Evolutionary conservation across 1,284 basidiomycete genomes (phyloP), one percentile per base, ranked within the genome.

Genomic region (Uromyces viciae-fabae): DNA sequence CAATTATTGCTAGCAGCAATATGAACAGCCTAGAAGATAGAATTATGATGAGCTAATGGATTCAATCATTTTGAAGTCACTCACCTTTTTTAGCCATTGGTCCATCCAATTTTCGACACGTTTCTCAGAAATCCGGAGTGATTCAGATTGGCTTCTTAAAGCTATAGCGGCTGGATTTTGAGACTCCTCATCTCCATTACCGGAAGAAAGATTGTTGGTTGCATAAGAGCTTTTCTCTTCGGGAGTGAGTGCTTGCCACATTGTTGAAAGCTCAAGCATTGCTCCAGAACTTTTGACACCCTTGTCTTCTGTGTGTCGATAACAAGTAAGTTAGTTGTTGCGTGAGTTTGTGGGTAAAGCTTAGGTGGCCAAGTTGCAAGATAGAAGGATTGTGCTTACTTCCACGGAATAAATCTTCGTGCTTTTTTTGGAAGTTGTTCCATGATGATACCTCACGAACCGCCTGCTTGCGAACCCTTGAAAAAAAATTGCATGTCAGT

Each of bases 81-180:
- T 3, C 33, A 46, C 66, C 22, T 46, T 68, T 38, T 68, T 68
- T 38, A 28, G 66, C 66, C 66, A 68, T 1, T 3, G 7, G 8
- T 68, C 36, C 66, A 68, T 68, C 66, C 66, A 68, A 1, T 68
- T 68, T 4, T 46, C 42, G 33, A 68, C 66, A 43, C 40, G 66
- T 5, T n/a, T 28, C 22, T 43, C 66, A 9, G 66, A 40, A 2
- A 4, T 9, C 11, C n/a, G 19, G 33, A 68, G 66, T 0, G 66
- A 68, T 28, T 28, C 38, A 43, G 66, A 46, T 2, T 68, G 17
- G 15, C 8, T 28, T 46, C 66, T 43, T 15, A 68, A 28, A 15
- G 38, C 19, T 1, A 25, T 22, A 22, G 1, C 46, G 22, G 11
- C 46, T 49, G 11, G 17, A 19, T 38, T n/a, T n/a, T n/a, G n/a